These are phyloP conservation scores for Saccharomyces hybrid DNA, from an alignment of 1,139 yeast genomes.

Conservation along the genomic window DNA sequence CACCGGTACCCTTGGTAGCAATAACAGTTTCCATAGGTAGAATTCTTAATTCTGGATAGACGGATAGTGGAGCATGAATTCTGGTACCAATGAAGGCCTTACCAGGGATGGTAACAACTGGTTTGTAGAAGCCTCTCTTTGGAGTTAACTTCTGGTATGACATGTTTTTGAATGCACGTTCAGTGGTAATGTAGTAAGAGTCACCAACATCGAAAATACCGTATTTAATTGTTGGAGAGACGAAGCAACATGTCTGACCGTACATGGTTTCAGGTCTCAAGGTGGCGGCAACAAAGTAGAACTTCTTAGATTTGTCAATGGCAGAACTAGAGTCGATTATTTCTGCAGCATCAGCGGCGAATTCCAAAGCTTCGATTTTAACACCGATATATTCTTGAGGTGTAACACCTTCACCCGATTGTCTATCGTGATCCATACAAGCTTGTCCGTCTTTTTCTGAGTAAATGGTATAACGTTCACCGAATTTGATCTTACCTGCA, in stretches of 20 bases:
- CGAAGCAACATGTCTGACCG: conserved; percentile 97
- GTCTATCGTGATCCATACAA: conserved; percentile 98
- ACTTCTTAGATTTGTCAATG: conserved; percentile 53
- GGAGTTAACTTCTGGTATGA: conserved; percentile 91
- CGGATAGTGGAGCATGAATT: conserved; percentile 79
- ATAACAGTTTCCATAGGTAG: conserved; percentile 97
- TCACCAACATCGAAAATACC: conserved; percentile 89
- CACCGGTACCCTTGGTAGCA: conserved; percentile 97
- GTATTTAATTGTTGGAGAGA: conserved; percentile 86
- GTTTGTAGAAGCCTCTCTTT: conserved; percentile 65
- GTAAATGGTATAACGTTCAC: conserved; percentile 95
- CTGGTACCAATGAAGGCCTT: conserved; percentile 72
- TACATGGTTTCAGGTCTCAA: conserved; percentile 99
- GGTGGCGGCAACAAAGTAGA: conserved; percentile 90
- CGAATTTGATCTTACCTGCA: conserved; percentile 87
- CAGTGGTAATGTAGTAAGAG: conserved; percentile 78
- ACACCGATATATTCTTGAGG: conserved; percentile 96
- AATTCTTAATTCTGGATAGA: conserved; percentile 63
- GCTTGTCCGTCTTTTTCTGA: conserved; percentile 98
- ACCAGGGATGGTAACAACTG: conserved; percentile 61
- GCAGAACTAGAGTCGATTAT: conserved; percentile 40
- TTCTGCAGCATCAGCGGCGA: conserved; percentile 38
- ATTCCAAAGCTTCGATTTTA: conserved; percentile 59
- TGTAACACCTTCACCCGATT: conserved; percentile 91
- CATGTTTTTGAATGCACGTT: conserved; percentile 98